phyloP scores from a whole-genome alignment of 1,284 basidiomycete species.

The Leccinum ponderosum region DNA sequence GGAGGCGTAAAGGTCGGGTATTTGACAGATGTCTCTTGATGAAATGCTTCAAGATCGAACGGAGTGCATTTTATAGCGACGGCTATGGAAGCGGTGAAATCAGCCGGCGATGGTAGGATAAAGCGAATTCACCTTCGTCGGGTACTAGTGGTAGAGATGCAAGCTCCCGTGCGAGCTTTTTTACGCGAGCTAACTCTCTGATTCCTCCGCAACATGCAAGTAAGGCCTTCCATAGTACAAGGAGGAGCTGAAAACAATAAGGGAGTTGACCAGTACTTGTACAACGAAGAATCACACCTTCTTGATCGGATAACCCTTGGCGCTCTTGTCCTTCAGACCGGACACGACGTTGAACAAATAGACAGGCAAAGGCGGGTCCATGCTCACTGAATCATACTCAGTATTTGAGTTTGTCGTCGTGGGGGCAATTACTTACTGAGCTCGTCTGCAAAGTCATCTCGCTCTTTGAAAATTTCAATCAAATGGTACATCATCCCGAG shows the following conservation, averaged over 20 bases:
- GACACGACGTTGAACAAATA: slow-evolving; percentile 91
- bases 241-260: slow-evolving; percentile 63
- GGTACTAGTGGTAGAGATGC: slow-evolving; percentile 62
- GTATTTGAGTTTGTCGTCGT: slow-evolving; percentile 8
- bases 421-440: slow-evolving; percentile 65
- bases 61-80: slow-evolving; percentile 82
- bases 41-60: slow-evolving; percentile 85
- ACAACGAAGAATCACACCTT: slow-evolving; percentile 56
- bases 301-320: slow-evolving; percentile 95
- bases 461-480: slow-evolving; percentile 88
- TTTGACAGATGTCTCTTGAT: slow-evolving; percentile 87
- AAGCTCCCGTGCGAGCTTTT: slow-evolving; percentile 84
- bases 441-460: slow-evolving; percentile 93
- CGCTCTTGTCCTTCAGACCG: slow-evolving; percentile 89
- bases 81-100: slow-evolving; percentile 29
- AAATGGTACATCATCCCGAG: slow-evolving; percentile 93
- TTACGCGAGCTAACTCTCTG: slow-evolving; percentile 82
- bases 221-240: slow-evolving; percentile 96
- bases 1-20: slow-evolving; percentile 88
- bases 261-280: background rate
- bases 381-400: slow-evolving; percentile 66
- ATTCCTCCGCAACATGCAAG: slow-evolving; percentile 93
- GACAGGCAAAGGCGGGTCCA: slow-evolving; percentile 92
- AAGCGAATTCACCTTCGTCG: slow-evolving; percentile 56
- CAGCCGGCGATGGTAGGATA: background rate